These are phyloP conservation scores for Penicillium sclerotigenum DNA, from an alignment of 2,329 filamentous ascomycete genomes.

Conservation along the genomic window DNA sequence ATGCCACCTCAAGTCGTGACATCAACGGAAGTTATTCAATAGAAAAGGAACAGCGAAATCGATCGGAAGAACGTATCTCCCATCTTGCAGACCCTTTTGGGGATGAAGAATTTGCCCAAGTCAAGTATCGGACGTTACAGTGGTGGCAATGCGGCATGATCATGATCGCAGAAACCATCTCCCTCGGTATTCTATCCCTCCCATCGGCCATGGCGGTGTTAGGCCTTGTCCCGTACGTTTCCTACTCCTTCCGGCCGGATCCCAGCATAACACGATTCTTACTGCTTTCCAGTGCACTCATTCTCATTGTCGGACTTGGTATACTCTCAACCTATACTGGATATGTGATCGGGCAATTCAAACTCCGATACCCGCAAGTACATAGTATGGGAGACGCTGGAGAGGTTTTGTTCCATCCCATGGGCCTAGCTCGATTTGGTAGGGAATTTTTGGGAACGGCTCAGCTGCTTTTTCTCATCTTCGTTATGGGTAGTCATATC, in stretches of 20 bases:
- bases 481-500: slow-evolving; percentile 66
- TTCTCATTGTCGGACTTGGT: slow-evolving; percentile 53
- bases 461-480: slow-evolving; percentile 61
- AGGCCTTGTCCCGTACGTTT: slow-evolving; percentile 48
- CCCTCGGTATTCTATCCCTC: slow-evolving; percentile 54
- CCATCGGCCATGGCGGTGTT: slow-evolving; percentile 51
- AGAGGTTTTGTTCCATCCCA: slow-evolving; percentile 56
- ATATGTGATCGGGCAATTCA: slow-evolving; percentile 58
- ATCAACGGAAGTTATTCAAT: not conserved
- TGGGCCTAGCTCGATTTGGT: slow-evolving; percentile 55
- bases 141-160: slow-evolving; percentile 20
- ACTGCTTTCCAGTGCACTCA: slow-evolving; percentile 41
- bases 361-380: slow-evolving; percentile 54
- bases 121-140: slow-evolving; percentile 12
- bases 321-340: slow-evolving; percentile 56
- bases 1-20: not conserved
- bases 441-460: slow-evolving; percentile 60
- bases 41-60: not conserved
- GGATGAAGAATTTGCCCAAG: slow-evolving; percentile 7
- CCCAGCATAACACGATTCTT: not conserved
- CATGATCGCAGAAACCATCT: slow-evolving; percentile 35
- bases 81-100: slow-evolving; percentile 12
- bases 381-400: slow-evolving; percentile 67
- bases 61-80: not conserved
- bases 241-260: not conserved